Conservation (phyloP, 2,329 filamentous ascomycete genomes). For the Orbilia javanica region DNA sequence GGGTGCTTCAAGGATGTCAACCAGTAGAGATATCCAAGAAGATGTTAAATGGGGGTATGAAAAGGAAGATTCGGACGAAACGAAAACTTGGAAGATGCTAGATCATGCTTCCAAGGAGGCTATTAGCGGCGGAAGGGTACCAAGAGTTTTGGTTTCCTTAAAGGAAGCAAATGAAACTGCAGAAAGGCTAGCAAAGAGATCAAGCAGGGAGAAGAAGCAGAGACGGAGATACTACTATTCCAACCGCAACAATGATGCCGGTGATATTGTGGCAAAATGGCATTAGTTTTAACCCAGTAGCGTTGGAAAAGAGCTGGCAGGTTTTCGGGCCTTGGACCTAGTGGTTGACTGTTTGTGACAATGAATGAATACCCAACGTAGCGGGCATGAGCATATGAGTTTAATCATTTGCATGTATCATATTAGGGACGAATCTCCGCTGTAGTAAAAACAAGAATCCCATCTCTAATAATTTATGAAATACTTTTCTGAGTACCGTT, state of each 20-base stretch:
- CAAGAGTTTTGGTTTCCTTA: conserved; percentile 44
- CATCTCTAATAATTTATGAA: no score
- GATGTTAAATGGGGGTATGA: conserved; percentile 12
- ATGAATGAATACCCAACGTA: no score
- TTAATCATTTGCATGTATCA: no score
- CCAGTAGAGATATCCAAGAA: not conserved
- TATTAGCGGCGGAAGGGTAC: not conserved
- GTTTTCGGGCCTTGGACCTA: no score
- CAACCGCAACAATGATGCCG: not conserved
- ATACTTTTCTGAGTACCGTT: no score
- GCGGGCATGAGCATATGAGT: no score
- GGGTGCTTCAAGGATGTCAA: conserved; percentile 4
- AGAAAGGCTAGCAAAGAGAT: conserved; percentile 47
- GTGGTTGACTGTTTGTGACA: no score
- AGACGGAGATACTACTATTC: conserved; percentile 23
- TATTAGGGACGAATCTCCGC: no score
- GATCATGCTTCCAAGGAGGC: conserved; percentile 21
- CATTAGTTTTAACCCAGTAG: not conserved
- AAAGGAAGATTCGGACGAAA: not conserved
- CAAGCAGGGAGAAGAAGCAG: conserved; percentile 10
- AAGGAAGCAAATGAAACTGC: conserved; percentile 51
- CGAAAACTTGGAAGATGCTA: conserved; percentile 46
- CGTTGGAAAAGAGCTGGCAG: no score
- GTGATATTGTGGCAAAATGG: conserved; percentile 35
- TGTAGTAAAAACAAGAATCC: no score